Evolutionary conservation across 257 asterid species (phyloP), one percentile per base, ranked within the genome.

Genomic region (Rauvolfia tetraphylla): DNA sequence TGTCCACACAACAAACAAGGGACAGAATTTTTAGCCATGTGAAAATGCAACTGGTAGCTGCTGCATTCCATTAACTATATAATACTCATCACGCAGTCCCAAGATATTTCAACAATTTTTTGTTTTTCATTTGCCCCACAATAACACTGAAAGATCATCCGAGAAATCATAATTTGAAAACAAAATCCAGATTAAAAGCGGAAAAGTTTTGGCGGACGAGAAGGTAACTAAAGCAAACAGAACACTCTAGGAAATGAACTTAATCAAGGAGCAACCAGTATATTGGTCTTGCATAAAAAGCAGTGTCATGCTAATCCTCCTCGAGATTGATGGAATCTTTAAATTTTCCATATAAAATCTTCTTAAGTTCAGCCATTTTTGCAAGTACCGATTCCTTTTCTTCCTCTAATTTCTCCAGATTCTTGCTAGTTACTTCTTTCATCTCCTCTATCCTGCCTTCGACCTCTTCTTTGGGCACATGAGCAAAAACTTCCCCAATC

Each of bases 271-370:
- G 67, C 18, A 12, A 61, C 12, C 67, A 27, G 23, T 11, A 61
- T 4, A 59, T 33, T 34, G 1, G 25, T 69, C 73, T 27, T 3
- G 22, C 57, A n/a, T 13, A 13, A 6, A n/a, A 36, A 27, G n/a
- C 36, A 4, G 22, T 12, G 36, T 22, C 49, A 46, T 20, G 12
- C 63, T 79, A 94, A 81, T 92, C 97, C 84, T 94, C 98, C 85
- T 94, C 97, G 18, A 92, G 93, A 84, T 92, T 94, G 87, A 92
- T 92, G 38, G 98, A 92, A 70, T 94, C 97, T 82, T 92, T 92
- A 56, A 94, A 94, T 49, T 92, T 92, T 7, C 85, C 96, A 75
- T 92, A 92, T 84, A 92, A 77, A 73, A 87, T 81, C 86, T 86
- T 92, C 91, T 94, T 94, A 79, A 94, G 78, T 76, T 85, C 90